Percentiles rank a stretch among this genome's conserved stretches.
Evolutionary conservation across 192 early-diverging fungal species (phyloP).

Genomic region (Spizellomyces punctatus): DNA sequence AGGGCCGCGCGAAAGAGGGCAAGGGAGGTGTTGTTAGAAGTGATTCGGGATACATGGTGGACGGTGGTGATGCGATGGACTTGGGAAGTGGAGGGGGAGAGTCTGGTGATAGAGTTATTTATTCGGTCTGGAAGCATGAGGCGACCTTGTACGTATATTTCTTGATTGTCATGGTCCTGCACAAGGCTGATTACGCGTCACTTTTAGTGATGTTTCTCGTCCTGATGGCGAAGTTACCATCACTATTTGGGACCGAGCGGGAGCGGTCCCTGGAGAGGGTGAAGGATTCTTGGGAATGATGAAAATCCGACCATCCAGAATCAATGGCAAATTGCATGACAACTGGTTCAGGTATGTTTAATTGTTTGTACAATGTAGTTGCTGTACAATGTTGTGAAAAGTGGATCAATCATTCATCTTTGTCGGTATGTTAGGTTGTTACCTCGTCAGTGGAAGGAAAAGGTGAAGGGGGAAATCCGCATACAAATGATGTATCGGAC

Average conservation of each 20-base stretch:
- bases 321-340: slow-evolving; percentile 56
- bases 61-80: background rate
- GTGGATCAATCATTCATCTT: background rate
- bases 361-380: background rate
- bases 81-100: background rate
- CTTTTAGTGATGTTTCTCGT: slow-evolving; percentile 47
- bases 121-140: slow-evolving; percentile 55
- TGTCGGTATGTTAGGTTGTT: slow-evolving; percentile 22
- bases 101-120: slow-evolving; percentile 25
- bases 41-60: slow-evolving; percentile 28
- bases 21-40: background rate
- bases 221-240: slow-evolving; percentile 51
- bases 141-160: slow-evolving; percentile 54
- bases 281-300: slow-evolving; percentile 56
- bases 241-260: slow-evolving; percentile 53
- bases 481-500: slow-evolving; percentile 54
- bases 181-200: slow-evolving; percentile 9
- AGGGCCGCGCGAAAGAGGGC: background rate
- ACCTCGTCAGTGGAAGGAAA: slow-evolving; percentile 46
- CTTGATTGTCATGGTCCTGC: background rate
- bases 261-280: slow-evolving; percentile 11
- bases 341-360: slow-evolving; percentile 46
- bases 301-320: slow-evolving; percentile 47
- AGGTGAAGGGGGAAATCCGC: slow-evolving; percentile 53
- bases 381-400: background rate